Evolutionary conservation across 257 asterid genomes (phyloP), one percentile per base, ranked within the genome.

Genomic region (Solanum dulcamara): DNA sequence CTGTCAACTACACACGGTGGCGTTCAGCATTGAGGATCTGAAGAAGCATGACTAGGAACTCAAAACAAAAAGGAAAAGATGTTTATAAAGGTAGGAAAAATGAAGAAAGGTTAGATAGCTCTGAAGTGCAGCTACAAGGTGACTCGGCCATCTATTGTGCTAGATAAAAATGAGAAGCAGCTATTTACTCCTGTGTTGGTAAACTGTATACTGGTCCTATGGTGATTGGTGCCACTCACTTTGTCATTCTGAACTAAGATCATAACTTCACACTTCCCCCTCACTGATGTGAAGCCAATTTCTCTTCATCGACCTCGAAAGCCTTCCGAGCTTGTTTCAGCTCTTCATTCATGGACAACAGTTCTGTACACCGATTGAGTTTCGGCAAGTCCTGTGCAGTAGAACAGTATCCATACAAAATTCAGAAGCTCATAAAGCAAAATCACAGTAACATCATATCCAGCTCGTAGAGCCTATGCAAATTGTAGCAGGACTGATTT

Each of bases 301-400:
- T 94, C 91, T 96, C 99, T 89, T 95, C 98, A 72, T 95, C 98
- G 12, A 92, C 92, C 77, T 92, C 96, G 9, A 94, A 95, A 51
- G 95, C 94, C 84, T 93, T 94, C 87, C 98, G 93, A 17, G 98
- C 98, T 88, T 95, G 98, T 89, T 96, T 94, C 88, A 95, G 90
- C 86, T 96, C 98, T 88, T 95, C 97, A 75, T 96, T 92, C 98
- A 95, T 96, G 2, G 95, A 89, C 90, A 96, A 71, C 90, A 95
- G 86, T 88, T 96, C 99, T 4, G 91, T 88, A 90, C 97, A 93
- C 8, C 97, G 95, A 86, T 93, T 92, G 57, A 91, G 94, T 77
- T 77, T 77, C 5, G 82, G 82, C 81, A 72, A 40, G 55, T 96
- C 99, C 98, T 96, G 86, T 89, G 90, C 57, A 48, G 71, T 66